Base-by-base conservation (phyloP, 2,329 filamentous ascomycete genomes). In the Knufia fluminis region DNA sequence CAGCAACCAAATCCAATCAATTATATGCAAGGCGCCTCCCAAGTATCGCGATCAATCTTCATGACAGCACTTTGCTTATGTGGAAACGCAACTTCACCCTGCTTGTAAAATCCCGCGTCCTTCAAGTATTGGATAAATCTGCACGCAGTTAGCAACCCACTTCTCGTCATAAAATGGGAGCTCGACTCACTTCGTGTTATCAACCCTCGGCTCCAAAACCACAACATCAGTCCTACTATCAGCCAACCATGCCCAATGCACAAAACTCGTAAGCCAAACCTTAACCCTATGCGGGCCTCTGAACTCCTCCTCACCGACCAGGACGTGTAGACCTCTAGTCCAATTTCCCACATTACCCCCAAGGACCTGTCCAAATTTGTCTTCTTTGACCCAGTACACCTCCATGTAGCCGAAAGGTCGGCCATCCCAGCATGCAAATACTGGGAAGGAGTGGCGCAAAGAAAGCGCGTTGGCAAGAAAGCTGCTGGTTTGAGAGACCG, bases 341-440 rank as follows among this genome's bases (percentile, higher is more conserved):
- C 85, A 97, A 60, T 95, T 86, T 6, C 77, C 79, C 0, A 82
- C 79, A 2, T 78, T 75, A 19, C 75, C 75, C 0, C 64, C 81
- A 3, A 94, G 67, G 55, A 87, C 75, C 42, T 75, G 77, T 0
- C 86, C 88, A 1, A 98, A 65, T 0, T 74, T 70, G 61, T 97
- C 92, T 64, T 98, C 92, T 61, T 94, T 95, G 2, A 92, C 88
- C 91, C 92, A 98, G 69, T 98, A 98, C 28, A 98, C 77, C 70
- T 98, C 92, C 63, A 98, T 96, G 64, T 94, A 98, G 0, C 89
- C 92, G 68, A 97, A 98, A 0, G 91, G 91, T 52, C 91, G 84
- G 9, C 88, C 90, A 59, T 97, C 88, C 86, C 91, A 98, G 63
- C 89, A 83, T 1, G 86, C 92, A 53, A 97, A 91, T 0, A 83